A percentile compares a stretch with the other conserved stretches of the same genome.
Evolutionary conservation across 352 stramenopile genomes (phyloP).

Genomic region (Globisporangium barbulae): DNA sequence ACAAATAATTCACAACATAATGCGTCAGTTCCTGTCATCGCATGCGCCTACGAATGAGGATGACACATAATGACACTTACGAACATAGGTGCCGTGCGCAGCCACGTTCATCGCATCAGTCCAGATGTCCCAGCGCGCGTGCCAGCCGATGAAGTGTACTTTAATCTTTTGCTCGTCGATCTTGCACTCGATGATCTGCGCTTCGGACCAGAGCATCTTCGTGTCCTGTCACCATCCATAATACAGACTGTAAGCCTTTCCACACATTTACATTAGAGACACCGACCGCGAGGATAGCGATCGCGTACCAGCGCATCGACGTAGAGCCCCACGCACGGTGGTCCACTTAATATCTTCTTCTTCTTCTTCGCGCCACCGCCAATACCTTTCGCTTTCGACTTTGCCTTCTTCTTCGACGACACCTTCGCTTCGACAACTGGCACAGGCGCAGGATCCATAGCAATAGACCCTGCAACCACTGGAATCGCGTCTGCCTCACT

Average conservation of each 20-base stretch:
- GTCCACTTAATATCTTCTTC: slow-evolving; percentile 18
- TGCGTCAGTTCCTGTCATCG: background rate
- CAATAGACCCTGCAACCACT: background rate
- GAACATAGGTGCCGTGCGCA: slow-evolving; percentile 44
- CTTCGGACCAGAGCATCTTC: slow-evolving; percentile 70
- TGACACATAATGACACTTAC: slow-evolving; percentile 27
- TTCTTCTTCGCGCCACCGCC: slow-evolving; percentile 17
- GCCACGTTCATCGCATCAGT: slow-evolving; percentile 68
- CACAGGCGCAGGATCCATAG: slow-evolving; percentile 10
- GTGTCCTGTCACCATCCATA: slow-evolving; percentile 33
- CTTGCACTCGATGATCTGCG: slow-evolving; percentile 67
- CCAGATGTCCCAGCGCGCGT: slow-evolving; percentile 66
- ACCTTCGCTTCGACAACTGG: slow-evolving; percentile 16
- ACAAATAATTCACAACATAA: background rate
- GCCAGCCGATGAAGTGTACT: slow-evolving; percentile 73
- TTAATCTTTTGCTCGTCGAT: slow-evolving; percentile 54
- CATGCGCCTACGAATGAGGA: too few species aligned
- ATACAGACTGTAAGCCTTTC: background rate
- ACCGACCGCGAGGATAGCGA: background rate
- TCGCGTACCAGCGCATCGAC: slow-evolving; percentile 53
- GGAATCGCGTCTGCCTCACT: background rate
- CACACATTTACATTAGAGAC: background rate
- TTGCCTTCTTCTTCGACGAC: slow-evolving; percentile 27
- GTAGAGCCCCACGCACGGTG: slow-evolving; percentile 55
- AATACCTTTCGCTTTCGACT: slow-evolving; percentile 23